Base-by-base conservation (phyloP, 2,329 filamentous ascomycete species). In the Blumeria graminis region DNA sequence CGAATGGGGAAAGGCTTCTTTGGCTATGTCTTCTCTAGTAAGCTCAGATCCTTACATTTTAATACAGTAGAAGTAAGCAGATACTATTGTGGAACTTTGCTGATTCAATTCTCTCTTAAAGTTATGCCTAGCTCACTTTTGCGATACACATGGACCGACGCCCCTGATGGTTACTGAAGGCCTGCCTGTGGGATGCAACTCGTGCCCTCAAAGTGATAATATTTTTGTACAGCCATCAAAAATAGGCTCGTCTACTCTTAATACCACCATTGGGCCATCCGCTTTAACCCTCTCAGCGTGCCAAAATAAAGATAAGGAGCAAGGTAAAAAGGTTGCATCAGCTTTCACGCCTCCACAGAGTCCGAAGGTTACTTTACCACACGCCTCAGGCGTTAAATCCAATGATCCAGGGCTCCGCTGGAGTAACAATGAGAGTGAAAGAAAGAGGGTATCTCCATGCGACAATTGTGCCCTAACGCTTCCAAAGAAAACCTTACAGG, bases 111-210 rank as follows among this genome's bases (percentile, higher is more conserved):
- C 22, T 28, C 34, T 55, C 51, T 46, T 56, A 53, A 75, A 83
- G 80, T 70, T 83, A 65, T 82, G 78, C 66, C 73, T 84, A 63
- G 80, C 80, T 63, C 80, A 83, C 67, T 83, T 82, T 65, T 84
- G 80, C 72, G 80, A 84, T 67, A 72, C 77, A 60, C 80, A 84
- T 69, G 80, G 80, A 60, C 80, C 80, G 53, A 83, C 80, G 51
- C 80, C 80, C 54, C 68, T 84, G 58, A 81, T 84, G 76, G 80
- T 82, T 63, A 84, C 80, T 38, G 79, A 84, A 66, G 79, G 78
- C 53, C 68, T 81, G 13, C 76, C 78, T 1, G 75, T 78, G 11
- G 72, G 76, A 52, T 84, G 80, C 64, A 70, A 71, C 57, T 71
- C 73, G 62, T 84, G 80, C 65, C 76, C 72, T 63, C 76, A 81